These are phyloP conservation scores for Rhynchospora breviuscula DNA, from an alignment of 176 grass and related monocot genomes.

Conservation along the genomic window DNA sequence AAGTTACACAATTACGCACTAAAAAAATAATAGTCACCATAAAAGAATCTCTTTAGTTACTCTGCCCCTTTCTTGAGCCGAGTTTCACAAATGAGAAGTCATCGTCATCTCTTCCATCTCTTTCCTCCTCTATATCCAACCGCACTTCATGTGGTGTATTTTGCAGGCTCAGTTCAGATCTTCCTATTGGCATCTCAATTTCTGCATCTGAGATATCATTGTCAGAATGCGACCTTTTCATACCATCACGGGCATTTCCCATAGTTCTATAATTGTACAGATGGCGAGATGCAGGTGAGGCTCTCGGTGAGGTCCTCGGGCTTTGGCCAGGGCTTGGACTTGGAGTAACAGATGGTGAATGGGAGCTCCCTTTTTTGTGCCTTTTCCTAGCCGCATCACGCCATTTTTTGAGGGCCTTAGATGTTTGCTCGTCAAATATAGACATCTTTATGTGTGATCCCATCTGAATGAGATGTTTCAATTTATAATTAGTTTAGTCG, in stretches of 20 bases:
- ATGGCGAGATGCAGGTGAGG: constrained; percentile 29
- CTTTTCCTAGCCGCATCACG: constrained; percentile 45
- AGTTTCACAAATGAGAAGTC: constrained; percentile 57
- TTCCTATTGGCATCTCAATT: constrained; percentile 21
- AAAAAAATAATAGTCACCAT: background rate
- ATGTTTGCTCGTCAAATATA: constrained; percentile 87
- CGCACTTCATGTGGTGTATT: constrained; percentile 10
- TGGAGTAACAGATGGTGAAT: constrained; percentile 24
- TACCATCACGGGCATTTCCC: constrained; percentile 26
- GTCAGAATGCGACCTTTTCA: constrained; percentile 39
- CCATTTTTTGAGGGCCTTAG: constrained; percentile 69
- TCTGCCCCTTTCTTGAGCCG: constrained; percentile 13
- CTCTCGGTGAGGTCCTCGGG: constrained; percentile 17
- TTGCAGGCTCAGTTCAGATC: constrained; percentile 33
- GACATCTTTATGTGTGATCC: constrained; percentile 86
- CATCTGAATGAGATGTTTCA: constrained; percentile 46
- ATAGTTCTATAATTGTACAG: constrained; percentile 58
- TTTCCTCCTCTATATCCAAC: constrained; percentile 22
- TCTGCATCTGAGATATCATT: constrained; percentile 45
- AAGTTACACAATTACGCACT: background rate
- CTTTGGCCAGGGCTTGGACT: constrained; percentile 35
- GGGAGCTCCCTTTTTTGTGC: background rate
- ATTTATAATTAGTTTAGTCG: background rate
- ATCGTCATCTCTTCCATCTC: constrained; percentile 14
- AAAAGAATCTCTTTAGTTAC: constrained; percentile 25